Percentiles rank a stretch among this genome's conserved stretches.
These are phyloP conservation scores for Bothriochloa decipiens DNA, from an alignment of 176 grass and related monocot genomes.

Conservation along the genomic window DNA sequence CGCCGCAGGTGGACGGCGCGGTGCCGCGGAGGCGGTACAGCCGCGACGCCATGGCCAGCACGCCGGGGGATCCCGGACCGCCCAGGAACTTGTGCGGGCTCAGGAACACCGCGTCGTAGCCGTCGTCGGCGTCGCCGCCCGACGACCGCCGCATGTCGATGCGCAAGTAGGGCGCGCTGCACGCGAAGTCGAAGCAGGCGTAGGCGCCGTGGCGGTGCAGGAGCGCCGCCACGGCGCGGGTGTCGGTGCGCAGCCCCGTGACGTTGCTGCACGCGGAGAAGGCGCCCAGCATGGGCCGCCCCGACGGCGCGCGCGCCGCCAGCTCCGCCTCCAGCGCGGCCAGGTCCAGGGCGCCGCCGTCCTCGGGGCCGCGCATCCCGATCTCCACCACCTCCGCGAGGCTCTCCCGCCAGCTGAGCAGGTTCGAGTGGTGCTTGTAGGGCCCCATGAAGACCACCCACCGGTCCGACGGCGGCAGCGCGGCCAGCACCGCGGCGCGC, in stretches of 20 bases:
- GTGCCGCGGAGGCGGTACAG: constrained; percentile 60
- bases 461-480: constrained; percentile 48
- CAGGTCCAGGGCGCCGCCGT: constrained; percentile 52
- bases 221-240: constrained; percentile 52
- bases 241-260: constrained; percentile 62
- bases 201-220: constrained; percentile 64
- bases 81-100: constrained; percentile 86
- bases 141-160: constrained; percentile 53
- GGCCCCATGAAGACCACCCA: constrained; percentile 78
- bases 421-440: constrained; percentile 88
- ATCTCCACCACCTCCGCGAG: constrained; percentile 69
- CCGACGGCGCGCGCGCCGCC: not conserved
- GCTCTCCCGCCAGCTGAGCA: constrained; percentile 79
- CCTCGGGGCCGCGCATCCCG: constrained; percentile 9
- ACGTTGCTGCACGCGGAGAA: constrained; percentile 88
- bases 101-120: constrained; percentile 80
- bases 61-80: constrained; percentile 64
- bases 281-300: constrained; percentile 65
- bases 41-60: constrained; percentile 69
- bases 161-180: constrained; percentile 72
- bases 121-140: constrained; percentile 39
- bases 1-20: constrained; percentile 73
- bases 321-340: constrained; percentile 48
- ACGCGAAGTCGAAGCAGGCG: constrained; percentile 86
- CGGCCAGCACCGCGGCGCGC: constrained; percentile 13